Conservation (phyloP, 108 stramenopile genomes). For the Mayamaea pseudoterrestris region DNA sequence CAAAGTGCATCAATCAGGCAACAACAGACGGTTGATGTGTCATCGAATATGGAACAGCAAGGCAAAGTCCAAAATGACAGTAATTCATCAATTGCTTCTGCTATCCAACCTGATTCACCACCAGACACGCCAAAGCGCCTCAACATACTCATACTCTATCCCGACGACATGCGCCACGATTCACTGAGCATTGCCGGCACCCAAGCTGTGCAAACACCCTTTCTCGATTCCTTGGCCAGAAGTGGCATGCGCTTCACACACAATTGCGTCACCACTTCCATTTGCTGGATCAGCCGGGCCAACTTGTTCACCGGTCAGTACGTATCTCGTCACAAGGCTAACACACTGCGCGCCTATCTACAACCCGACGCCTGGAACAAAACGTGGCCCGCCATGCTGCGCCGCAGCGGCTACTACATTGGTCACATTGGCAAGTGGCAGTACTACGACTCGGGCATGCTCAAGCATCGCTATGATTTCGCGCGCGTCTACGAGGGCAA, state of each 20-base stretch:
- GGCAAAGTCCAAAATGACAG: no score
- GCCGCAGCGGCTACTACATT: conserved; percentile 48
- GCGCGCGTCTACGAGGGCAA: no score
- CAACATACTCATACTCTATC: conserved; percentile 29
- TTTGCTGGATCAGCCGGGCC: conserved; percentile 70
- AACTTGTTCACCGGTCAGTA: conserved; percentile 64
- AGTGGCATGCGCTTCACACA: conserved; percentile 60
- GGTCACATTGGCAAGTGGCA: conserved; percentile 72
- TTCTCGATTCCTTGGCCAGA: conserved; percentile 52
- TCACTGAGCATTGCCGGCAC: conserved; percentile 8
- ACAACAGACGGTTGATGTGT: no score
- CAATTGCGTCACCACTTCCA: conserved; percentile 73
- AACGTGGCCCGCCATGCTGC: conserved; percentile 47
- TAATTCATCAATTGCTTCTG: no score
- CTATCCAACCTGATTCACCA: no score
- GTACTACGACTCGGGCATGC: no score
- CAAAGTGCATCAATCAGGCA: no score
- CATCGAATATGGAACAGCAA: no score
- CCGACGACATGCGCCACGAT: conserved; percentile 33
- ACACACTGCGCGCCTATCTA: not conserved
- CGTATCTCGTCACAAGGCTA: conserved; percentile 28
- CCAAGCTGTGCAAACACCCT: conserved; percentile 43
- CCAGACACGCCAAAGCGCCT: no score
- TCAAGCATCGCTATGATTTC: no score
- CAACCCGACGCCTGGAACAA: no score